Evolutionary conservation across 108 stramenopile species (phyloP).

Genomic region (Epithemia pelagica): DNA sequence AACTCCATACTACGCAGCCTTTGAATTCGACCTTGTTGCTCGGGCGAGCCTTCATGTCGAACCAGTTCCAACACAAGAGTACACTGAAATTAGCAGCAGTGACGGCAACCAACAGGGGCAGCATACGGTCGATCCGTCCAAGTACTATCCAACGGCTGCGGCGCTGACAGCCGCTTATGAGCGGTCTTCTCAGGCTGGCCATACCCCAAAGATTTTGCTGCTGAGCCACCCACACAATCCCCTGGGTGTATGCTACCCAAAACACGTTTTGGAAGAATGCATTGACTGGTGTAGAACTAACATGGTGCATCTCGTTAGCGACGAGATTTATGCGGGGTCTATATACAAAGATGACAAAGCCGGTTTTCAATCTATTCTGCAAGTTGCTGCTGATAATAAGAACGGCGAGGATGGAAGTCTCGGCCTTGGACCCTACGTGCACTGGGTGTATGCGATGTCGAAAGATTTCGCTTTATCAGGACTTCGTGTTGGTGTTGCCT

Average conservation of each 20-base stretch:
- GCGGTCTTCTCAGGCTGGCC: slow-evolving; percentile 28
- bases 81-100: slow-evolving; percentile 18
- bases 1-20: slow-evolving; percentile 90
- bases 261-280: slow-evolving; percentile 54
- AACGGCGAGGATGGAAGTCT: slow-evolving; percentile 8
- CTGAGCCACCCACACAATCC: slow-evolving; percentile 84
- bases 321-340: slow-evolving; percentile 85
- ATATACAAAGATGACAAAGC: slow-evolving; percentile 37
- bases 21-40: slow-evolving; percentile 84
- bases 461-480: slow-evolving; percentile 88
- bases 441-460: slow-evolving; percentile 75
- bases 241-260: slow-evolving; percentile 74
- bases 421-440: slow-evolving; percentile 70
- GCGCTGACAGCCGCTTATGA: slow-evolving; percentile 57
- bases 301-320: slow-evolving; percentile 75
- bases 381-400: slow-evolving; percentile 33
- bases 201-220: slow-evolving; percentile 53
- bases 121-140: slow-evolving; percentile 21
- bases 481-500: slow-evolving; percentile 70
- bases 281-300: slow-evolving; percentile 73
- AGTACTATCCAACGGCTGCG: slow-evolving; percentile 62
- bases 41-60: slow-evolving; percentile 59
- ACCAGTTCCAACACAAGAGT: slow-evolving; percentile 55
- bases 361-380: slow-evolving; percentile 54
- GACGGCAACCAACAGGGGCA: background rate